Evolutionary conservation across 305 asterid genomes (phyloP).

Genomic region (Fraxinus xanthoxyloides): DNA sequence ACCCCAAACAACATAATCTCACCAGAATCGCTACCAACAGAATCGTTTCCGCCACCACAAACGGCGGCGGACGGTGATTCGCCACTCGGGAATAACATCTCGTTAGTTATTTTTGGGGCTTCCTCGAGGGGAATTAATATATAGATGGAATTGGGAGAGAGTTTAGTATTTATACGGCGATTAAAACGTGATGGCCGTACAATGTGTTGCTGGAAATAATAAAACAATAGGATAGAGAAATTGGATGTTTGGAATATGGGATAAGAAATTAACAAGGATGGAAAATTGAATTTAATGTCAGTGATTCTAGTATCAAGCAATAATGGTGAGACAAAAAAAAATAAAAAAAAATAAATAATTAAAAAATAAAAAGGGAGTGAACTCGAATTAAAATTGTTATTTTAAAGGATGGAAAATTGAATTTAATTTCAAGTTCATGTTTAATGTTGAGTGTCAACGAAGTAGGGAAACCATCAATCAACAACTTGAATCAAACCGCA

Average conservation of each 20-base stretch:
- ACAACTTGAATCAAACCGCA: neutral
- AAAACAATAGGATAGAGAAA: neutral
- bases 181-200: neutral
- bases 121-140: neutral
- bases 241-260: neutral
- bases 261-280: neutral
- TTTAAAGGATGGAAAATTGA: neutral
- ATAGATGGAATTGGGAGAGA: neutral
- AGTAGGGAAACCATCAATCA: neutral
- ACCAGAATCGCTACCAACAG: constrained; percentile 6
- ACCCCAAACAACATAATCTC: constrained; percentile 46
- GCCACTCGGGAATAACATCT: neutral
- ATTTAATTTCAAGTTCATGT: neutral
- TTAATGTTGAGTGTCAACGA: neutral
- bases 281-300: neutral
- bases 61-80: neutral
- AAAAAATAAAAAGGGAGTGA: neutral
- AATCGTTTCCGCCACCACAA: neutral
- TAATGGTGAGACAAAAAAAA: neutral
- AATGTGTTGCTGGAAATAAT: neutral
- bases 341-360: too few relatives aligned
- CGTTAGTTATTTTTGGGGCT: neutral
- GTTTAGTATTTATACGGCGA: neutral
- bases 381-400: neutral
- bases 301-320: neutral